Evolutionary conservation across 352 stramenopile species (phyloP).

Genomic region (Pythium apleroticum): DNA sequence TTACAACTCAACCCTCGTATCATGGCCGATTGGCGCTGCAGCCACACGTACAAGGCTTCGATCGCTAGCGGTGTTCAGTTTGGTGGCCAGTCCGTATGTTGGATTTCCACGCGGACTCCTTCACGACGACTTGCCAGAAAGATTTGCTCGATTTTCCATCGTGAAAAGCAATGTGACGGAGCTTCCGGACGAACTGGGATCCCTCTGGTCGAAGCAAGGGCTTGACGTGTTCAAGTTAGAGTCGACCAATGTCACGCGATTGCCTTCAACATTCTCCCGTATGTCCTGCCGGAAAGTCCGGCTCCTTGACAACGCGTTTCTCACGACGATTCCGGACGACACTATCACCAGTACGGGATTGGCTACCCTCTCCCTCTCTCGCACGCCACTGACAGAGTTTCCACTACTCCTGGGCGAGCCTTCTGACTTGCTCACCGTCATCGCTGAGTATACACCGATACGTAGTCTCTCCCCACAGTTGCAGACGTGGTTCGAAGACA

Average conservation of each 20-base stretch:
- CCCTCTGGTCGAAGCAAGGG: constrained; percentile 1
- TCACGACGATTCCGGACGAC: constrained; percentile 2
- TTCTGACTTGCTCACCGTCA: background rate
- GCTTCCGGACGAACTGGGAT: constrained; percentile 17
- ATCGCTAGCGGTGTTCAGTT: constrained; percentile 19
- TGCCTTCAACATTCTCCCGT: constrained; percentile 8
- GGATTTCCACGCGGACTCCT: constrained; percentile 9
- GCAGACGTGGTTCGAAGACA: constrained; percentile 5
- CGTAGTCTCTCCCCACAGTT: constrained; percentile 2
- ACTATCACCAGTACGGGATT: constrained; percentile 1
- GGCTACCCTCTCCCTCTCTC: constrained; percentile 10
- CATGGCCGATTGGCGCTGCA: constrained; percentile 15
- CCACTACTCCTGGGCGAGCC: constrained; percentile 13
- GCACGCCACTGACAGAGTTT: constrained; percentile 3
- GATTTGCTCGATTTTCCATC: constrained; percentile 19
- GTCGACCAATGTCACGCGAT: constrained; percentile 7
- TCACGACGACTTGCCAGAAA: constrained; percentile 8
- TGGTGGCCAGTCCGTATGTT: constrained; percentile 8
- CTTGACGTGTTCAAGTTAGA: constrained; percentile 23
- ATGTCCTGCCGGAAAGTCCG: constrained; percentile 10
- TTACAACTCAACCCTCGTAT: constrained; percentile 22
- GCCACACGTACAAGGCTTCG: constrained; percentile 12
- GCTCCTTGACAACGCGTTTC: constrained; percentile 16
- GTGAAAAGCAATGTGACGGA: constrained; percentile 17
- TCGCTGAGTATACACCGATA: constrained; percentile 15